A percentile compares a stretch with the other conserved stretches of the same genome.
Conservation (phyloP, 2,329 filamentous ascomycete species). For the Xylariales sp. region DNA sequence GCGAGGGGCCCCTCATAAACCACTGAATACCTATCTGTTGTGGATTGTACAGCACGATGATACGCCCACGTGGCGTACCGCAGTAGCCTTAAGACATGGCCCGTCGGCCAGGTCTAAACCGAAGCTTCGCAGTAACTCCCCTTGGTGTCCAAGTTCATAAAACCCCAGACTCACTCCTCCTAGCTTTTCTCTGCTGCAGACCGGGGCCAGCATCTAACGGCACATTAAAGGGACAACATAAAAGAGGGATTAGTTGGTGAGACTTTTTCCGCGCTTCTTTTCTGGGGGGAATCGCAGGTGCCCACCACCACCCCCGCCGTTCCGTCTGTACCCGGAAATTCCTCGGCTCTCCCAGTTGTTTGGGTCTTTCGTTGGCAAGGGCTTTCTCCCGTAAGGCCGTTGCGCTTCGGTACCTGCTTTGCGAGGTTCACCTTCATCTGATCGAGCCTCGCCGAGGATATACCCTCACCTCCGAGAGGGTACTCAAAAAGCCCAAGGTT, state of each 20-base stretch:
- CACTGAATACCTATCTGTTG: background rate
- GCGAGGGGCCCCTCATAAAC: background rate
- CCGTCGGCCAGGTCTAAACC: background rate
- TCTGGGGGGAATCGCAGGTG: background rate
- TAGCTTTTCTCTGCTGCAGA: too few relatives aligned
- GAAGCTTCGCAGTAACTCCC: background rate
- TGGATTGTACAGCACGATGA: constrained; percentile 4
- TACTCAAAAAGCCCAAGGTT: too few relatives aligned
- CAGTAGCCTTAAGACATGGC: constrained; percentile 4
- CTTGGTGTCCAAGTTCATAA: background rate
- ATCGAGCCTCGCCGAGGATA: too few relatives aligned
- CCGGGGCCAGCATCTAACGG: too few relatives aligned
- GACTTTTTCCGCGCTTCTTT: too few relatives aligned
- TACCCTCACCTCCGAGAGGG: too few relatives aligned
- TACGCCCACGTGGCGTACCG: constrained; percentile 8
- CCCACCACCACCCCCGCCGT: background rate
- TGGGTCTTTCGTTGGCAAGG: background rate
- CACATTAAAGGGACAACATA: too few relatives aligned
- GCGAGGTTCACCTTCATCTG: too few relatives aligned
- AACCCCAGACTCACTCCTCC: background rate
- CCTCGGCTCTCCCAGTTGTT: constrained; percentile 2
- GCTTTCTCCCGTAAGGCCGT: too few relatives aligned
- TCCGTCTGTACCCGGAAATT: constrained; percentile 1
- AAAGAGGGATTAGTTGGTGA: too few relatives aligned
- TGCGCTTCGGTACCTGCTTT: too few relatives aligned